Conservation (phyloP, 495 filamentous ascomycete species). For the Pyrenula massariospora region DNA sequence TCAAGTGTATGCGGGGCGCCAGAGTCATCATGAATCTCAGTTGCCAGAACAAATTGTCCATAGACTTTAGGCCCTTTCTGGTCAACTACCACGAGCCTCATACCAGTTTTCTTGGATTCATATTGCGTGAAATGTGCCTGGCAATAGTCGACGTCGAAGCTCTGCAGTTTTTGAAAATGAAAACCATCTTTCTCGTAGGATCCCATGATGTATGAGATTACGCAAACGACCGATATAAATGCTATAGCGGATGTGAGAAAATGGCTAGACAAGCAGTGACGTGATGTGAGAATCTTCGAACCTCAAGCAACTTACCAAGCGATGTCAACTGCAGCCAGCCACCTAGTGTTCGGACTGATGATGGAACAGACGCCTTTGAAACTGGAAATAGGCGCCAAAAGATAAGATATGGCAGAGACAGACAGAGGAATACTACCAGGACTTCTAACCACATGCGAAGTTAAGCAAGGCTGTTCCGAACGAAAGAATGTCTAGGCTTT, state of each 20-base stretch:
- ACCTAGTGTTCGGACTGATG: neutral
- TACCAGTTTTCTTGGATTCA: conserved; percentile 76
- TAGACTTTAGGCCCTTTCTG: conserved; percentile 86
- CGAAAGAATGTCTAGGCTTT: no score
- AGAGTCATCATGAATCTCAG: conserved; percentile 94
- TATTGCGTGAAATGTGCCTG: conserved; percentile 77
- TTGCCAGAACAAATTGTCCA: conserved; percentile 90
- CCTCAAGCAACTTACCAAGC: neutral
- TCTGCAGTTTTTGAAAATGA: conserved; percentile 73
- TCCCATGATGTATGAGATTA: neutral
- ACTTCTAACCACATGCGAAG: neutral
- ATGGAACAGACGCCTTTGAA: neutral
- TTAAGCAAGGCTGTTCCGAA: no score
- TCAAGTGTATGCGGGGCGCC: conserved; percentile 93
- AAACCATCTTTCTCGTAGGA: conserved; percentile 12
- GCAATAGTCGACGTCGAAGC: conserved; percentile 80
- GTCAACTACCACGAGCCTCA: conserved; percentile 87
- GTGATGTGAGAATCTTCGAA: neutral
- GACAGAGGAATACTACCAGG: neutral
- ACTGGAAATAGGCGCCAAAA: neutral
- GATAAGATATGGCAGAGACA: neutral
- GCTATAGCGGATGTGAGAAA: neutral
- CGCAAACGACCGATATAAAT: neutral
- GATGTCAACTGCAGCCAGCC: neutral
- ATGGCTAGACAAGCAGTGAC: neutral